These are phyloP conservation scores for Rhizophagus prolifer DNA, from an alignment of 192 early-diverging fungal genomes.

Conservation along the genomic window DNA sequence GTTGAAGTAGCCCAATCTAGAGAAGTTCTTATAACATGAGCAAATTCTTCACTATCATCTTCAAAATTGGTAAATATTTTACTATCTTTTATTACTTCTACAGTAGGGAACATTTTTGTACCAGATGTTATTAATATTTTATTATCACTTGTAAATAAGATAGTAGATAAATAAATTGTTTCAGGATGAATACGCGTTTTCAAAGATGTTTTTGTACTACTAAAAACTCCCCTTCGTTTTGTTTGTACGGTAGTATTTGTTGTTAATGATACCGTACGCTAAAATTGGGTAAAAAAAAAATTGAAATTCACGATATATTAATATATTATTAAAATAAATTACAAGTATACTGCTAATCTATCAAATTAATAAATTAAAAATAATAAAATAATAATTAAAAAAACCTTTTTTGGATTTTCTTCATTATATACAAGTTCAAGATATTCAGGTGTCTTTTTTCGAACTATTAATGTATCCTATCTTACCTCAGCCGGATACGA, in stretches of 20 bases:
- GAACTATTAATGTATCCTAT: constrained; percentile 28
- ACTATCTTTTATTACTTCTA: constrained; percentile 26
- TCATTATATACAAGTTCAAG: constrained; percentile 30
- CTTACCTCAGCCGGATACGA: constrained; percentile 25
- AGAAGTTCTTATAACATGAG: constrained; percentile 35
- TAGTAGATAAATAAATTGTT: constrained; percentile 41
- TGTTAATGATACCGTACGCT: constrained; percentile 3
- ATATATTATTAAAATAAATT: too few species aligned
- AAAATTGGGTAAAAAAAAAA: background rate
- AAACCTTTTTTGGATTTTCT: constrained; percentile 32
- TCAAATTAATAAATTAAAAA: constrained; percentile 12
- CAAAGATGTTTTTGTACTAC: constrained; percentile 23
- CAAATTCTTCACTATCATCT: constrained; percentile 33
- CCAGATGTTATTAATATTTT: constrained; percentile 39
- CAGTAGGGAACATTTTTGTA: constrained; percentile 25
- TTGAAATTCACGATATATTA: background rate
- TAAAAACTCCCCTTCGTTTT: constrained; percentile 27
- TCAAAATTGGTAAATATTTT: constrained; percentile 29
- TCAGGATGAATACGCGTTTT: constrained; percentile 36
- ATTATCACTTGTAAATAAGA: constrained; percentile 45
- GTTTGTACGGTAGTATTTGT: background rate
- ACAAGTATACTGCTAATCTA: too few species aligned
- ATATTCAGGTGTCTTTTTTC: constrained; percentile 31
- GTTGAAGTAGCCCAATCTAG: constrained; percentile 35
- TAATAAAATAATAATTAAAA: background rate